phyloP scores from a whole-genome alignment of 441 rosid species.

The Gossypium davidsonii region DNA sequence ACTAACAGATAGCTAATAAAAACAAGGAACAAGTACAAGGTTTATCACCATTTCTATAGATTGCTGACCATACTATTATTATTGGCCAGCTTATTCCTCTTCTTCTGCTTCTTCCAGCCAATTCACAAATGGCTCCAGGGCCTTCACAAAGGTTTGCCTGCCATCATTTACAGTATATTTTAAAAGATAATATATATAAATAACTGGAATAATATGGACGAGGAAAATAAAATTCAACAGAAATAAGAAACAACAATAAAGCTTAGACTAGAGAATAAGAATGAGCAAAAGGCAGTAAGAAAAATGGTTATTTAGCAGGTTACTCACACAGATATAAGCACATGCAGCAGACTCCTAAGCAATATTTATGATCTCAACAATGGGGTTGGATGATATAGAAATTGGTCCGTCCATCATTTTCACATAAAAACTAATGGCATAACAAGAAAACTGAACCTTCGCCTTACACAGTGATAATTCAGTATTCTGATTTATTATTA shows the following conservation, averaged over 20 bases:
- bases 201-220: neutral
- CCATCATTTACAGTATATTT: neutral
- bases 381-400: neutral
- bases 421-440: neutral
- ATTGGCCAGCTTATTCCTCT: constrained; percentile 47
- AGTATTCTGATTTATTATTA: neutral
- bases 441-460: neutral
- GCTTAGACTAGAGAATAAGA: neutral
- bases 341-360: no score
- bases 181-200: neutral
- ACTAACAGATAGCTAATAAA: neutral
- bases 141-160: constrained; percentile 91
- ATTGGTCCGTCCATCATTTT: neutral
- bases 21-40: neutral
- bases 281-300: neutral
- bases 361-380: neutral
- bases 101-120: constrained; percentile 99
- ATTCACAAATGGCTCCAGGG: constrained; percentile 82
- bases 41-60: neutral
- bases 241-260: neutral
- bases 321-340: no score
- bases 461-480: neutral
- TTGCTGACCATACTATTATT: neutral
- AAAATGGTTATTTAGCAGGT: neutral
- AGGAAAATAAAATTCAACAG: neutral